Evolutionary conservation across 345 rosid species (phyloP).

Genomic region (Trapa bicornis): DNA sequence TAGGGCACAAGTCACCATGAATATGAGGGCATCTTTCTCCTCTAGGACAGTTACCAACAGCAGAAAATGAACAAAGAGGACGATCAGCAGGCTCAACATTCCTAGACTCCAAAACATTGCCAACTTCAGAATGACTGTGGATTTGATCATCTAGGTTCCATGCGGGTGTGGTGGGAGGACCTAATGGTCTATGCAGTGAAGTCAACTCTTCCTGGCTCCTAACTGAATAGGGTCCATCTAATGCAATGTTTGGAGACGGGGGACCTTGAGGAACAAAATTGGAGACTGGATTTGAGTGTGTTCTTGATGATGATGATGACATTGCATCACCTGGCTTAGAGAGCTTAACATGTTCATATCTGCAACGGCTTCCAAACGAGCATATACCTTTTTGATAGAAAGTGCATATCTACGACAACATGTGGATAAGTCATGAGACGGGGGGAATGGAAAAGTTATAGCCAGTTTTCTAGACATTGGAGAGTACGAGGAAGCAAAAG

Average conservation of each 20-base stretch:
- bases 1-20: constrained; percentile 79
- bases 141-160: constrained; percentile 30
- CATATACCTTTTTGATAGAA: constrained; percentile 86
- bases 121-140: constrained; percentile 22
- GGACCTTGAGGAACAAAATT: background rate
- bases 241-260: background rate
- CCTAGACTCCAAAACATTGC: constrained; percentile 23
- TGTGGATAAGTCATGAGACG: constrained; percentile 4
- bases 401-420: constrained; percentile 57
- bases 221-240: background rate
- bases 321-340: constrained; percentile 6
- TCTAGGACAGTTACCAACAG: constrained; percentile 69
- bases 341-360: constrained; percentile 63
- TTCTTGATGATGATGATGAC: background rate
- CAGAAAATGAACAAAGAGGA: constrained; percentile 77
- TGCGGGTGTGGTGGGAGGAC: constrained; percentile 12
- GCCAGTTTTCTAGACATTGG: background rate
- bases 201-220: background rate
- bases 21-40: constrained; percentile 73
- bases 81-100: constrained; percentile 39
- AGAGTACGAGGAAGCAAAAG: background rate
- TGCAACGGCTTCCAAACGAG: constrained; percentile 69
- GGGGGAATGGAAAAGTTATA: background rate
- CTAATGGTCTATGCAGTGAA: constrained; percentile 2
- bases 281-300: background rate